Evolutionary conservation across 1,284 basidiomycete species (phyloP).

Genomic region (Microbotryum silenes-acaulis): DNA sequence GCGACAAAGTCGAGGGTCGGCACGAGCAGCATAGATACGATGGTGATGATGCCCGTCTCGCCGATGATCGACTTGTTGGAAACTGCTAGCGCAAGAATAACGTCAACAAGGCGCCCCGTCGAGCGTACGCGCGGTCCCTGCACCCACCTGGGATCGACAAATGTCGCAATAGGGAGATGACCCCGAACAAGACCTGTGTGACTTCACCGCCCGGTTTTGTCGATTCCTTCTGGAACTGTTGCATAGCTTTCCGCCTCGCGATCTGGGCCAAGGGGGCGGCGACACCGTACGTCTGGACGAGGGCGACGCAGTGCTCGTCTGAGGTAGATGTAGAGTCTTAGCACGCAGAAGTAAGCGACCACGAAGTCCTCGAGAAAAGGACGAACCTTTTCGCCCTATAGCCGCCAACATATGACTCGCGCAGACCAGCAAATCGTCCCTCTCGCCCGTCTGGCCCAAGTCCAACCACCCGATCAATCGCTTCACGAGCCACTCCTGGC

Average conservation of each 20-base stretch:
- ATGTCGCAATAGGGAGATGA: slow-evolving; percentile 70
- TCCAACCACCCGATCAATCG: slow-evolving; percentile 71
- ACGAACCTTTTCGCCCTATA: slow-evolving; percentile 50
- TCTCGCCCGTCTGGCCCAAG: slow-evolving; percentile 36
- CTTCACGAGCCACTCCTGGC: slow-evolving; percentile 58
- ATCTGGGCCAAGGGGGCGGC: slow-evolving; percentile 21
- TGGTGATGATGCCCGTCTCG: slow-evolving; percentile 56
- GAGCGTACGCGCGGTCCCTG: too few species aligned
- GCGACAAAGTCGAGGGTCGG: slow-evolving; percentile 67
- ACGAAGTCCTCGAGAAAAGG: background rate
- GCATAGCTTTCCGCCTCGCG: slow-evolving; percentile 1
- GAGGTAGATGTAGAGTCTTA: background rate
- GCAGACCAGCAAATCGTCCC: slow-evolving; percentile 74
- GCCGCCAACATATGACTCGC: slow-evolving; percentile 75
- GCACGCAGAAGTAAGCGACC: background rate
- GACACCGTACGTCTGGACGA: slow-evolving; percentile 43
- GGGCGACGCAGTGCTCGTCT: slow-evolving; percentile 59
- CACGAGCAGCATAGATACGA: slow-evolving; percentile 55
- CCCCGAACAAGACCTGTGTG: slow-evolving; percentile 34
- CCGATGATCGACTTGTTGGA: slow-evolving; percentile 56
- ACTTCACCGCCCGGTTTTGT: slow-evolving; percentile 24
- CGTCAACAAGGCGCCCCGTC: too few species aligned
- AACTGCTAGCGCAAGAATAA: background rate
- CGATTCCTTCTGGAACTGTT: slow-evolving; percentile 2
- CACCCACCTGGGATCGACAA: slow-evolving; percentile 56